phyloP scores from a whole-genome alignment of 2,329 filamentous ascomycete species.

The Aspergillus texensis region DNA sequence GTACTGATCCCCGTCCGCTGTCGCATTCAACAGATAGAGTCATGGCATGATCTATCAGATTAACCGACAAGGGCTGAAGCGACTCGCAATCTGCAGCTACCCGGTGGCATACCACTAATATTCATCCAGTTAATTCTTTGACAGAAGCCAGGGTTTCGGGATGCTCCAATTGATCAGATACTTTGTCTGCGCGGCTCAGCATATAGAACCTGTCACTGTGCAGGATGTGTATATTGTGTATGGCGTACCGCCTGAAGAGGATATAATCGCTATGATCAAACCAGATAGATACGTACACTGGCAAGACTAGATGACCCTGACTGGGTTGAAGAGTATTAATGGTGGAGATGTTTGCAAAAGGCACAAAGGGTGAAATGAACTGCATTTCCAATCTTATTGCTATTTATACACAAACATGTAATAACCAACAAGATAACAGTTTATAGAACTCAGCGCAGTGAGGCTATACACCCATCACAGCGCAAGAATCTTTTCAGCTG shows the following conservation, averaged over 20 bases:
- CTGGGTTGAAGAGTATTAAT: slow-evolving; percentile 21
- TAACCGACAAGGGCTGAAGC: not conserved
- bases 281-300: slow-evolving; percentile 39
- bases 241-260: slow-evolving; percentile 30
- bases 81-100: not conserved
- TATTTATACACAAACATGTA: not conserved
- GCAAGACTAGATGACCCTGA: slow-evolving; percentile 25
- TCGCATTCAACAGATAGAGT: not conserved
- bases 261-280: slow-evolving; percentile 34
- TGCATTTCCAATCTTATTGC: not conserved
- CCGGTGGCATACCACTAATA: not conserved
- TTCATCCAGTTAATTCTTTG: not conserved
- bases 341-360: slow-evolving; percentile 14
- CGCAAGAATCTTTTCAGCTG: slow-evolving; percentile 18
- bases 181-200: slow-evolving; percentile 27
- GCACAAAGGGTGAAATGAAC: no score
- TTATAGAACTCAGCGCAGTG: not conserved
- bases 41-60: not conserved
- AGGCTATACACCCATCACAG: not conserved
- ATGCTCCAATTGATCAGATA: not conserved
- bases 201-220: slow-evolving; percentile 25
- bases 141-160: not conserved
- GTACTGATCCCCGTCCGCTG: not conserved
- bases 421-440: not conserved
- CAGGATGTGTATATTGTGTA: slow-evolving; percentile 38